Evolutionary conservation across 1,139 yeast species (phyloP), one percentile per base, ranked within the genome.

Genomic region (Taphrina confusa): DNA sequence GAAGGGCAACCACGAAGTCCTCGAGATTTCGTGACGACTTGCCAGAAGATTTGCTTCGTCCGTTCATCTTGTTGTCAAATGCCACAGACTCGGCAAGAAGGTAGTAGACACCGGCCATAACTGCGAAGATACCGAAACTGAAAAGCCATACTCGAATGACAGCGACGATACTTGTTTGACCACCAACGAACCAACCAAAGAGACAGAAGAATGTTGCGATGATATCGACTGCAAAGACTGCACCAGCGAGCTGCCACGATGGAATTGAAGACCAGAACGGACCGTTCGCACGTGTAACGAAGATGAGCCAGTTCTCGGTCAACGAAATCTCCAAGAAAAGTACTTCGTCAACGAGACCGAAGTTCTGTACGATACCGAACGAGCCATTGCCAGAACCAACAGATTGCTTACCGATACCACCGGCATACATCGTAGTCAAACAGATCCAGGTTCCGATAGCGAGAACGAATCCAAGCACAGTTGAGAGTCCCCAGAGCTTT

Each of bases 1-100:
- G 92, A 96, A 90, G 89, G 72, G 96, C 89, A 72, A 88, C 89
- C 76, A 90, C 82, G 83, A 90, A 90, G 79, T 90, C 97, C 82
- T 90, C 97, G 68, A 90, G 78, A 65, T 94, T 82, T 82, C 96
- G 87, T 68, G 74, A 76, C 76, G 85, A 83, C 65, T 81, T 80
- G 73, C 78, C 75, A 70, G 82, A 83, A 22, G 34, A 28, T 23
- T 14, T 30, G 80, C 84, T 83, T 78, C 84, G 83, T 78, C 97
- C 96, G 82, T 91, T 89, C 89, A 92, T 88, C 76, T 88, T 76
- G 80, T 90, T 82, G 80, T 91, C 97, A 75, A 90, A 91, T 63
- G 85, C 82, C 72, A 83, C 86, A 64, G 96, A 89, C 70, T 81
- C 84, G 67, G 92, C 83, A 84, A 82, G 81, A 70, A 82, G 73